Base-by-base conservation (phyloP, 2,329 filamentous ascomycete species). In the Sporothrix humicola region DNA sequence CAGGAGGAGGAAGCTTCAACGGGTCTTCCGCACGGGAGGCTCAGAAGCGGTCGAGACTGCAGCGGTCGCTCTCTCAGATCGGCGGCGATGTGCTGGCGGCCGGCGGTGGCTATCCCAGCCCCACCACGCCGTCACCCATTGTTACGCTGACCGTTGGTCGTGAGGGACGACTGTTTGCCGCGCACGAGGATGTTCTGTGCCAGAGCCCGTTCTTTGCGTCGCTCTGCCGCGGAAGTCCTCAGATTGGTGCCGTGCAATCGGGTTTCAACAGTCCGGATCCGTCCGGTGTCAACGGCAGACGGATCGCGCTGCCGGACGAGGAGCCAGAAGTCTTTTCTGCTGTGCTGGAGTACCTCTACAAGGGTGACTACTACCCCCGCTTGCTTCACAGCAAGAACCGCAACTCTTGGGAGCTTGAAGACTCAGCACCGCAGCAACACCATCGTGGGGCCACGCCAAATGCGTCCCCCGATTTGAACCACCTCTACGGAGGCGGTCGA, bases 331-430 rank as follows among this genome's bases (percentile, higher is more conserved):
- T 97, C 82, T 93, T 98, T 84, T 97, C 94, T 82, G 95, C 92
- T 80, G 87, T 98, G 79, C 93, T 98, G 85, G 95, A 98, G 86
- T 98, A 95, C 83, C 90, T 98, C 78, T 98, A 98, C 91, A 97
- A 97, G 87, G 94, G 93, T 78, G 94, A 97, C 87, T 97, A 97
- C 85, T 96, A 93, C 83, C 95, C 95, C 73, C 93, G 94, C 82
- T 87, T 98, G 85, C 81, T 97, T 78, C 93, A 94, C 83, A 93
- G 93, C 88, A 94, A 93, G 87, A 91, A 91, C 82, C 92, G 90
- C 81, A 91, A 93, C 86, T 92, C 91, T 85, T 97, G 93, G 93
- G 90, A 93, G 82, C 93, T 97, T 84, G 94, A 97, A 88, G 92
- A 93, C 82, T 80, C 85, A 85, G 78, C 79, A 78, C 81, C 79